A percentile compares a stretch with the other conserved stretches of the same genome.
phyloP scores from a whole-genome alignment of 2,329 filamentous ascomycete species.

The Samsoniella hepiali region DNA sequence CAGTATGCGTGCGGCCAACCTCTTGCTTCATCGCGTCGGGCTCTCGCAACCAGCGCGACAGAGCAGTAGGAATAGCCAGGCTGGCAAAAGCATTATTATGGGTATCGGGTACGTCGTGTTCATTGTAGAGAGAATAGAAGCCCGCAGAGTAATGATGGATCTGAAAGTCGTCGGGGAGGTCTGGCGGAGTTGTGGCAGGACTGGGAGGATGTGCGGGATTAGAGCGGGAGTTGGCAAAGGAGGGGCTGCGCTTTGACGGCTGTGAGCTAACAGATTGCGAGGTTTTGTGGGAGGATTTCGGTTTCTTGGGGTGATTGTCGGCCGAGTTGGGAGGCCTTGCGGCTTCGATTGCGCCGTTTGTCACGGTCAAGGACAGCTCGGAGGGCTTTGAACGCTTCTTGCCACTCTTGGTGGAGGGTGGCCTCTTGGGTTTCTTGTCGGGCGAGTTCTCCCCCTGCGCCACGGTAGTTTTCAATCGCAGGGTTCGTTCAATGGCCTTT shows the following conservation, averaged over 20 bases:
- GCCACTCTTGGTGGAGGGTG: conserved; percentile 77
- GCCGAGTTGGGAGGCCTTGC: conserved; percentile 45
- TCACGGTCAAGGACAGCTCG: conserved; percentile 66
- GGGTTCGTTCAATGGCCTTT: conserved; percentile 68
- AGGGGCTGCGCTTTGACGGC: conserved; percentile 61
- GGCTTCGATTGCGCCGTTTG: conserved; percentile 55
- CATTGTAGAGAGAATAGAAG: conserved; percentile 72
- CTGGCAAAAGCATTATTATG: conserved; percentile 76
- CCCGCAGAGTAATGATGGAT: conserved; percentile 69
- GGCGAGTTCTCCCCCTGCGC: conserved; percentile 45
- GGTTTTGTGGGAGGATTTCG: conserved; percentile 76
- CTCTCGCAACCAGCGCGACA: conserved; percentile 77
- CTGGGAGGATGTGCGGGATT: conserved; percentile 63
- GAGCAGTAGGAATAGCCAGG: conserved; percentile 68
- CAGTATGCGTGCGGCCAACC: conserved; percentile 59
- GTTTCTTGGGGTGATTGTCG: conserved; percentile 66
- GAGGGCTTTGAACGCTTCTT: conserved; percentile 73
- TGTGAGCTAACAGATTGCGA: conserved; percentile 74
- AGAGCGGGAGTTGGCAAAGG: conserved; percentile 59
- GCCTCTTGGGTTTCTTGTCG: conserved; percentile 72
- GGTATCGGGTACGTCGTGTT: conserved; percentile 55
- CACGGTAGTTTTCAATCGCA: conserved; percentile 52
- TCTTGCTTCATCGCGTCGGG: conserved; percentile 65
- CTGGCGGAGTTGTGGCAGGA: conserved; percentile 71
- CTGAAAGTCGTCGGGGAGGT: conserved; percentile 58